A percentile compares a stretch with the other conserved stretches of the same genome.
Evolutionary conservation across 1,284 basidiomycete species (phyloP).

Genomic region (Trametes hirsuta): DNA sequence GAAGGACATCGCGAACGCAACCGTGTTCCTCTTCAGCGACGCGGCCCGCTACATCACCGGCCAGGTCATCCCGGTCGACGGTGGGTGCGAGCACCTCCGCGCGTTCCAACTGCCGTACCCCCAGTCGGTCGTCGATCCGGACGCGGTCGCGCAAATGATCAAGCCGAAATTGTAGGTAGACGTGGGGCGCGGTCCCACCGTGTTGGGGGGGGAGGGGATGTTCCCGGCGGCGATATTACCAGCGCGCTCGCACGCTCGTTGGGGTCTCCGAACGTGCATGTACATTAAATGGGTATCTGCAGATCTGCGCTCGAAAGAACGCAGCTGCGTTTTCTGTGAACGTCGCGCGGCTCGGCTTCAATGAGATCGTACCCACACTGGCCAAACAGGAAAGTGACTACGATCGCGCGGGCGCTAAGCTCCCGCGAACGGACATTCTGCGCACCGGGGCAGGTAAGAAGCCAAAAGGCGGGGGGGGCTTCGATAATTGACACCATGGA

Average conservation of each 20-base stretch:
- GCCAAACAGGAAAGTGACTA: slow-evolving; percentile 19
- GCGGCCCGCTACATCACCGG: slow-evolving; percentile 86
- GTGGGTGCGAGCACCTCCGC: slow-evolving; percentile 62
- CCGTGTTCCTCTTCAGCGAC: slow-evolving; percentile 88
- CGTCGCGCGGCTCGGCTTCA: slow-evolving; percentile 1
- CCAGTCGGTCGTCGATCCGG: slow-evolving; percentile 63
- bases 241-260: background rate
- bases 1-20: slow-evolving; percentile 80
- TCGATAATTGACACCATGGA: background rate
- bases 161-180: slow-evolving; percentile 42
- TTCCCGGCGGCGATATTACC: background rate
- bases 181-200: background rate
- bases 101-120: slow-evolving; percentile 64
- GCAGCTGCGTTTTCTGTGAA: slow-evolving; percentile 1
- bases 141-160: slow-evolving; percentile 42
- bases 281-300: background rate
- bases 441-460: too few relatives aligned
- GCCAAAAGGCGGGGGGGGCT: background rate
- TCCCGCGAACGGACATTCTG: background rate
- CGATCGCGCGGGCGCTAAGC: slow-evolving; percentile 14
- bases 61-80: slow-evolving; percentile 70
- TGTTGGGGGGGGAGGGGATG: background rate
- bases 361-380: background rate
- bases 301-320: background rate
- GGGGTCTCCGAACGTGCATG: background rate